Evolutionary conservation across 139 green algal genomes (phyloP), one percentile per base, ranked within the genome.

Genomic region (Chara braunii): DNA sequence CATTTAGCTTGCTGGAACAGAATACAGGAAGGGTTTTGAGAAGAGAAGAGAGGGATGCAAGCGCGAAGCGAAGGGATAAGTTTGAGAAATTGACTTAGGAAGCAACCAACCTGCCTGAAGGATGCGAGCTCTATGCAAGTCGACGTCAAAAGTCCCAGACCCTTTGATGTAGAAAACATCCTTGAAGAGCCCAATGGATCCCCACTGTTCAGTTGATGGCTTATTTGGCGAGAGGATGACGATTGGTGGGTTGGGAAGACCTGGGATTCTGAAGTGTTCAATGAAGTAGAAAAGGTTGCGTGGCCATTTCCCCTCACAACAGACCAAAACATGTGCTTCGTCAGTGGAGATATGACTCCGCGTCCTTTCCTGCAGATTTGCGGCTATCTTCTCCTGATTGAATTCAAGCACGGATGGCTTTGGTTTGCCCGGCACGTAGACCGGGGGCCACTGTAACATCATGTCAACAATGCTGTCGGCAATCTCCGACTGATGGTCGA

Each of bases 101-200:
- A n/a, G n/a, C n/a, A n/a, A n/a, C n/a, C n/a, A n/a, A 73, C 64
- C 40, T 57, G 64, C 40, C 14, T 12, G 14, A 14, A 73, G 51
- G 18, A 72, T 31, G 18, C 64, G 54, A 12, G 64, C 64, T 29
- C 64, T 43, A 22, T 70, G 37, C 28, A 73, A 37, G 35, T 73
- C 64, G 23, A 73, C 36, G 22, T 71, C 26, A 32, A 60, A 73
- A 11, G 54, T 23, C 18, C 54, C 54, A 32, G 64, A 73, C 59
- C 64, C 64, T 11, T 66, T 73, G 24, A 73, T 18, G 43, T 59
- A 73, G 31, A 59, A 74, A 11, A 73, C 64, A 23, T 59, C 59
- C 3, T 6, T 36, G 40, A 73, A 72, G 3, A 52, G 9, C 11
- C 64, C 64, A 53, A 72, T 37, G 36, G 12, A 31, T 3, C 64